Evolutionary conservation across 108 stramenopile species (phyloP).

Genomic region (Nitzschia sp.): DNA sequence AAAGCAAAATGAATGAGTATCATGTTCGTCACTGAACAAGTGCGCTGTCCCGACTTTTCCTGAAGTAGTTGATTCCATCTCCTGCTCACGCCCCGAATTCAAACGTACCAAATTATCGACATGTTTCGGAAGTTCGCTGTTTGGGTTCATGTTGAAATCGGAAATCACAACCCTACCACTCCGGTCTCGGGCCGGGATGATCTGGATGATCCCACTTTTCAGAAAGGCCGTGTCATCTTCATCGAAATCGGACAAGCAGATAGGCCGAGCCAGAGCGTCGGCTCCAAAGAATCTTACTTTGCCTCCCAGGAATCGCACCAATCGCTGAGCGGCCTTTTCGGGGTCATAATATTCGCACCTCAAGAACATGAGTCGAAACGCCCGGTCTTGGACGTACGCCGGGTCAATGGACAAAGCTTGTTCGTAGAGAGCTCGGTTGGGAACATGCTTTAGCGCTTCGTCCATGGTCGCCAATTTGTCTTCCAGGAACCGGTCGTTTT

Average conservation of each 20-base stretch:
- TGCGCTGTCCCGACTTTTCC: too few relatives aligned
- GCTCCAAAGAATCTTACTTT: constrained; percentile 20
- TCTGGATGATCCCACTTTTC: constrained; percentile 9
- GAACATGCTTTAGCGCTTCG: neutral
- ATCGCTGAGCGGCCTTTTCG: constrained; percentile 7
- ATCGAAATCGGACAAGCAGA: constrained; percentile 13
- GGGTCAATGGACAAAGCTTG: neutral
- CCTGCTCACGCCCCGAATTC: too few relatives aligned
- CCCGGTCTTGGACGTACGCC: neutral
- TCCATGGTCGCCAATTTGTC: neutral
- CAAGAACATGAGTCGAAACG: constrained; percentile 23
- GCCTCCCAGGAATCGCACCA: constrained; percentile 9
- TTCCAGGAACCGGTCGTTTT: neutral
- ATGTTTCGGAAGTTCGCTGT: neutral
- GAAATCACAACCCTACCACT: constrained; percentile 22
- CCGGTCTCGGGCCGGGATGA: constrained; percentile 30
- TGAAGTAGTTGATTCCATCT: too few relatives aligned
- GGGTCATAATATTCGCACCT: constrained; percentile 20
- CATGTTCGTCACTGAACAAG: neutral
- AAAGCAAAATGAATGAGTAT: neutral
- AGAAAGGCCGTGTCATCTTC: constrained; percentile 6
- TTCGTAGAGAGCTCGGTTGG: neutral
- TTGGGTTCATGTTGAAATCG: constrained; percentile 9
- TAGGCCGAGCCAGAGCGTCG: neutral
- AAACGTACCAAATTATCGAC: constrained; percentile 5